Conservation (phyloP, 164 flowering plant species). For the Kingdonia uniflora region DNA sequence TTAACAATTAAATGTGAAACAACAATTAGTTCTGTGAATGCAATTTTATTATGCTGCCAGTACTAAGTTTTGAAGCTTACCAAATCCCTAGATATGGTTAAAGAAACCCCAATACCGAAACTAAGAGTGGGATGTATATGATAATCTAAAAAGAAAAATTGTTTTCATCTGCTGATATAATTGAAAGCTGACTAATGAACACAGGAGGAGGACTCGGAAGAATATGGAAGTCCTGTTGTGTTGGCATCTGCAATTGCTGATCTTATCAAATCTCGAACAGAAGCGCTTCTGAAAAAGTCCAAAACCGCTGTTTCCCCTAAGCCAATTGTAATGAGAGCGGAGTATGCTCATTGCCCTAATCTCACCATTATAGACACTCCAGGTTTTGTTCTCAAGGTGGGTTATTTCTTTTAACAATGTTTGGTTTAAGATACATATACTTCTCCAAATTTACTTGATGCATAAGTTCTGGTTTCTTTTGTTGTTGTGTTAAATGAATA, state of each 20-base stretch:
- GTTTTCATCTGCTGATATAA: not conserved
- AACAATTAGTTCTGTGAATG: too few species aligned
- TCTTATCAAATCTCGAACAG: constrained; percentile 70
- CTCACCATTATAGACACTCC: constrained; percentile 97
- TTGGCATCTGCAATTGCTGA: constrained; percentile 79
- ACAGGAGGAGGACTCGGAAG: constrained; percentile 97
- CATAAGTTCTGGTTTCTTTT: too few species aligned
- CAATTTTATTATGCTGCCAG: too few species aligned
- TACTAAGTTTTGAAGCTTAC: too few species aligned
- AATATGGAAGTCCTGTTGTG: constrained; percentile 74
- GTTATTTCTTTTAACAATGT: not conserved
- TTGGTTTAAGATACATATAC: not conserved
- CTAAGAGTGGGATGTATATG: too few species aligned
- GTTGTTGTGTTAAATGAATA: not conserved
- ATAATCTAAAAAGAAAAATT: not conserved
- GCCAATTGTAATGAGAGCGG: constrained; percentile 96
- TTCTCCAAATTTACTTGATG: too few species aligned
- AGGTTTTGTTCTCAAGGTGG: constrained; percentile 92
- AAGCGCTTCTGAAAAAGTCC: constrained; percentile 58
- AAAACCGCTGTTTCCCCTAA: constrained; percentile 77
- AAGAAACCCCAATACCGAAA: too few species aligned
- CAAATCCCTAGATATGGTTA: too few species aligned
- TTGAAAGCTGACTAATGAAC: constrained; percentile 7
- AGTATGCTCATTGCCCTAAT: constrained; percentile 96
- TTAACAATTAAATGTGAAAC: too few species aligned